Base-by-base conservation (phyloP, 169 alveolate genomes). In the Theileria annulata region DNA sequence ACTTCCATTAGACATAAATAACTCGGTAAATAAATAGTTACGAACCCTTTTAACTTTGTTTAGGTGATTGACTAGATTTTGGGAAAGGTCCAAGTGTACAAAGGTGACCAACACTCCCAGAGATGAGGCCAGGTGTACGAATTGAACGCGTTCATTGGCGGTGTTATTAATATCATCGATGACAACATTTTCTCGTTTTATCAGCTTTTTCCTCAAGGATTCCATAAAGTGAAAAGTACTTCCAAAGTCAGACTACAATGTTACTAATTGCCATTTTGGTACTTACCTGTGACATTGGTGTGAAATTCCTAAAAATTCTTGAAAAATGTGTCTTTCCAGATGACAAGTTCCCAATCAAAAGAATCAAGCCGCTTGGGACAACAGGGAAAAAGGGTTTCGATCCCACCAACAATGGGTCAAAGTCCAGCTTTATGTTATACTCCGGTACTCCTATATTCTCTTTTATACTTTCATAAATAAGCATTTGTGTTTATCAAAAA, bases 331-430 rank as follows among this genome's bases (percentile, higher is more conserved):
- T 75, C 67, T 82, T 82, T 8, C 88, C 88, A 1, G 80, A 23
- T 6, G 81, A 21, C 47, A 81, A 75, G 31, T 80, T 80, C 0
- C 88, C 88, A 31, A 82, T 77, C 6, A 82, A 30, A 8, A 82
- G 33, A n/a, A 82, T 63, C 80, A 82, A 31, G 15, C 88, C 88
- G 4, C 54, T 78, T 28, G 5, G 27, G 27, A 82, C 64, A 23
- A 68, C 67, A 13, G 77, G 62, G 9, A 21, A 21, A 35, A 49
- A 60, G 17, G 85, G 85, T 19, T 75, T 35, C 8, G 67, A 27
- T 5, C 88, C 88, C 3, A 82, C 27, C n/a, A 37, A n/a, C 48
- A 28, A 51, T 9, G 88, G 88, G 23, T 75, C 88, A 37, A 82
- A 76, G 10, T 35, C 74, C 25, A 82, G 23, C 54, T 72, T 48